Conservation (phyloP, 2,329 filamentous ascomycete species). For the Fusarium sp. region DNA sequence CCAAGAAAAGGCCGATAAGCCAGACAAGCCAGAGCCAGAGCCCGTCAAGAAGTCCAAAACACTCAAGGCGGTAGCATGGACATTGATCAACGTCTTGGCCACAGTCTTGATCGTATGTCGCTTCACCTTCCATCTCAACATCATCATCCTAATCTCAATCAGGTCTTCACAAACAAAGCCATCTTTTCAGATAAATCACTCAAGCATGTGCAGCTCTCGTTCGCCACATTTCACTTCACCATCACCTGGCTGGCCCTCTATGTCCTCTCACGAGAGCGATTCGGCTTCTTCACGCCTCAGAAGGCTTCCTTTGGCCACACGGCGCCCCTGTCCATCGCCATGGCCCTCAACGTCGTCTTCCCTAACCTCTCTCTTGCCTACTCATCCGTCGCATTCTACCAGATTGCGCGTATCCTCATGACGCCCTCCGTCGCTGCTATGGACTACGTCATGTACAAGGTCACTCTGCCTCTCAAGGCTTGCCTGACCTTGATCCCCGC, state of each 20-base stretch:
- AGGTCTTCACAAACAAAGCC: slow-evolving; percentile 78
- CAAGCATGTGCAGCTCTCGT: slow-evolving; percentile 73
- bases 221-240: slow-evolving; percentile 76
- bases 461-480: slow-evolving; percentile 67
- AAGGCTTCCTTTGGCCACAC: slow-evolving; percentile 67
- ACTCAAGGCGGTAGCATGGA: slow-evolving; percentile 57
- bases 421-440: slow-evolving; percentile 74
- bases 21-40: background rate
- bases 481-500: slow-evolving; percentile 69
- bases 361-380: slow-evolving; percentile 76
- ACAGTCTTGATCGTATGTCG: slow-evolving; percentile 70
- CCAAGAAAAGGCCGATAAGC: background rate
- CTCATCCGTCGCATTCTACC: slow-evolving; percentile 77
- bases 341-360: slow-evolving; percentile 77
- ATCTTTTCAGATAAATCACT: slow-evolving; percentile 71
- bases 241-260: slow-evolving; percentile 74
- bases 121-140: slow-evolving; percentile 10
- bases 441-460: slow-evolving; percentile 72
- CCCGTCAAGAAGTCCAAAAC: background rate
- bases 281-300: slow-evolving; percentile 70
- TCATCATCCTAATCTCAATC: slow-evolving; percentile 11
- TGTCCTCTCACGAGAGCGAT: slow-evolving; percentile 68
- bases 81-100: slow-evolving; percentile 70
- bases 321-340: slow-evolving; percentile 73
- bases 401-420: slow-evolving; percentile 75